Evolutionary conservation across 129 eudicot genomes (phyloP).

Genomic region (Chrysanthemum seticuspe): DNA sequence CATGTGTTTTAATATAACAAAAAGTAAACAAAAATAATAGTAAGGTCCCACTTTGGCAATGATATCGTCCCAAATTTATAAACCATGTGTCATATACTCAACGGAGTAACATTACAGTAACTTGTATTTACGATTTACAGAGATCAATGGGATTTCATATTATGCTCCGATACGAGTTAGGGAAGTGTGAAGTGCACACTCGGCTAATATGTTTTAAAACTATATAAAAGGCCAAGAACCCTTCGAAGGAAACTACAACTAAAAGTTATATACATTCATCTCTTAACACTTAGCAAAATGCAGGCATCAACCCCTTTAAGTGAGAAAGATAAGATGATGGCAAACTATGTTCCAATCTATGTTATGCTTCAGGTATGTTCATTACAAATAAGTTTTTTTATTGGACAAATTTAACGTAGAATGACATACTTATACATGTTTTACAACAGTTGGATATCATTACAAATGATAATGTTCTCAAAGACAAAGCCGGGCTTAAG

Average conservation of each 20-base stretch:
- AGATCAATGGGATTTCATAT: too few relatives aligned
- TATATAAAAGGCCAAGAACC: constrained; percentile 8
- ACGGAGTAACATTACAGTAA: neutral
- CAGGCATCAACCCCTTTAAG: constrained; percentile 41
- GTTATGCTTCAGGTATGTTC: constrained; percentile 81
- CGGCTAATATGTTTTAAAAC: neutral
- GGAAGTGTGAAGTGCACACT: too few relatives aligned
- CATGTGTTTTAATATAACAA: neutral
- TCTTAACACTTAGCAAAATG: constrained; percentile 32
- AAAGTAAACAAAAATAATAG: neutral
- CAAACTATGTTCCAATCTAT: constrained; percentile 80
- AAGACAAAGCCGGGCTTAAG: constrained; percentile 47
- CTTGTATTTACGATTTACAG: neutral
- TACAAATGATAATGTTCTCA: constrained; percentile 50
- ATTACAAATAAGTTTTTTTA: neutral
- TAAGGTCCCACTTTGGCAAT: constrained; percentile 12
- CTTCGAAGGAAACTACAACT: constrained; percentile 11
- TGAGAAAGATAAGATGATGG: constrained; percentile 31
- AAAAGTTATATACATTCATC: neutral
- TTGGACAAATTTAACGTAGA: neutral
- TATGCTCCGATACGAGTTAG: too few relatives aligned
- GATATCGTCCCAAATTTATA: constrained; percentile 1
- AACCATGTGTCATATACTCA: neutral
- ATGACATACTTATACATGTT: neutral
- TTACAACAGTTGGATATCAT: constrained; percentile 59